Evolutionary conservation across 768 basidiomycete species (phyloP), one percentile per base, ranked within the genome.

Genomic region (Rickenella mellea): DNA sequence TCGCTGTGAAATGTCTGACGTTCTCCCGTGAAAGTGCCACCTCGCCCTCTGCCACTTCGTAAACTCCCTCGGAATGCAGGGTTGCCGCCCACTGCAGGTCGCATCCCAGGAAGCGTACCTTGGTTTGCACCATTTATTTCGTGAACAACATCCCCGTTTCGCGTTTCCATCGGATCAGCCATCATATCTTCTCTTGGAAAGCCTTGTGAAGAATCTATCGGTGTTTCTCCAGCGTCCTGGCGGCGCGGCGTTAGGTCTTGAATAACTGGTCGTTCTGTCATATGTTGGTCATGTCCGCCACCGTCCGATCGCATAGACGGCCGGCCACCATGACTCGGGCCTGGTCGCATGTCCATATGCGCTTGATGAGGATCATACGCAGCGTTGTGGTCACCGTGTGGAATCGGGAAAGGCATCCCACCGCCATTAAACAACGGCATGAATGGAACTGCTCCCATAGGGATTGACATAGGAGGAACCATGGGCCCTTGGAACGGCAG

Each of bases 181-280:
- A n/a, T n/a, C n/a, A n/a, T n/a, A n/a, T n/a, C n/a, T n/a, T n/a
- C n/a, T n/a, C n/a, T n/a, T n/a, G n/a, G n/a, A n/a, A n/a, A n/a
- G n/a, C n/a, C n/a, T n/a, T n/a, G n/a, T n/a, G n/a, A n/a, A n/a
- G n/a, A n/a, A n/a, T n/a, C n/a, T n/a, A n/a, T n/a, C n/a, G n/a
- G n/a, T n/a, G n/a, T n/a, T n/a, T n/a, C n/a, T n/a, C n/a, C n/a
- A n/a, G n/a, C n/a, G n/a, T n/a, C n/a, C n/a, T n/a, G n/a, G n/a
- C n/a, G n/a, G n/a, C n/a, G n/a, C 0, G 85, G 85, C 1, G 86
- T 89, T 29, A 89, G 65, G 54, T 89, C 86, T 56, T 89, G 86
- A 24, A 89, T 83, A 36, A 88, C 85, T 7, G 84, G 83, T 4
- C 86, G 71, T 58, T 87, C 86, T 43, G 80, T 76, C 2, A 66